Evolutionary conservation across 129 eudicot species (phyloP), one percentile per base, ranked within the genome.

Genomic region (Flaveria trinervia): DNA sequence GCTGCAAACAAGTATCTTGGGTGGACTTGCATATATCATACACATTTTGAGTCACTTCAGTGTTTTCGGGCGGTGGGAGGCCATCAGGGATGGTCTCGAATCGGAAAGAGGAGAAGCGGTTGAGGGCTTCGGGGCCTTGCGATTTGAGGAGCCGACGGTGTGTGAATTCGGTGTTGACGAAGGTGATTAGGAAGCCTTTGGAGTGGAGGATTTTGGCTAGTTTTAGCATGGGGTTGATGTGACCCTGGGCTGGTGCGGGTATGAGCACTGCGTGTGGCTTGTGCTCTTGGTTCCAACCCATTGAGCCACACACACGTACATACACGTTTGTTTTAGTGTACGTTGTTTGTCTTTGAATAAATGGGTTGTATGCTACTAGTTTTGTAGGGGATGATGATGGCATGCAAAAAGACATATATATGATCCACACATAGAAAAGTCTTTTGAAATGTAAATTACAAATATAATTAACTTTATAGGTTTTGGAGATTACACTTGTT

Each of bases 201-300:
- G 79, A 73, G 22, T 80, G 76, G 41, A 80, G 80, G 71, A 74
- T 74, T 54, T 80, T 74, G 30, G 84, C 84, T 7, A 80, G 84
- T 80, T 80, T 80, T 66, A 74, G 62, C 84, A 80, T 74, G 14
- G 84, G 84, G 50, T 56, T 80, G 1, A 80, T 68, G 70, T 80
- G 84, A 28, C 84, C 84, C 77, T 86, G 89, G 50, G 87, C 89
- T 4, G 89, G 89, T 61, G 43, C 77, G 25, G 89, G 87, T 66
- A 86, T 75, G 59, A 84, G 73, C 7, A 83, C 55, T 3, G 71
- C 87, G 11, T 86, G 89, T 20, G 86, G 83, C 65, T 77, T 86
- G 9, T 45, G 41, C 30, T 66, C 84, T 73, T 28, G 62, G 36
- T 44, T 67, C 2, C 45, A 74, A 80, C 11, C 75, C 80, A 75